phyloP scores from a whole-genome alignment of 2,329 filamentous ascomycete genomes.

The Colletotrichum chlorophyti region DNA sequence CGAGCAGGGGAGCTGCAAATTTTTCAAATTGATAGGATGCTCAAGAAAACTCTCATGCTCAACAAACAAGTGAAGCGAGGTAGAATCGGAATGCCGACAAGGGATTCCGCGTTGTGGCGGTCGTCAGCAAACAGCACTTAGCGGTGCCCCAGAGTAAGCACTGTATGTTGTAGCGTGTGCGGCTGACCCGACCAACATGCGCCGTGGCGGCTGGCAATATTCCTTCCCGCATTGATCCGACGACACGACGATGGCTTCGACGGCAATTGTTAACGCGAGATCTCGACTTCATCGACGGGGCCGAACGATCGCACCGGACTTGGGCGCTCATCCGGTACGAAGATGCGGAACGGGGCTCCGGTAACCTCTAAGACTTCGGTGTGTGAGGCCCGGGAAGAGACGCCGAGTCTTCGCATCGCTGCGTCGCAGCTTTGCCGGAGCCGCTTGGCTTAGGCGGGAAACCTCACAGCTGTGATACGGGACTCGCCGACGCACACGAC shows the following conservation, averaged over 20 bases:
- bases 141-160: slow-evolving; percentile 13
- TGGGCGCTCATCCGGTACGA: not conserved
- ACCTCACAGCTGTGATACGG: no score
- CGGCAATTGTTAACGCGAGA: not conserved
- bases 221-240: not conserved
- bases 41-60: no score
- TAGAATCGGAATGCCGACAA: not conserved
- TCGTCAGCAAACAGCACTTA: no score
- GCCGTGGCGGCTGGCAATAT: not conserved
- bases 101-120: not conserved
- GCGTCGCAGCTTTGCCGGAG: not conserved
- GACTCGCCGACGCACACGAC: not conserved
- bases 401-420: no score
- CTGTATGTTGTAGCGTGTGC: slow-evolving; percentile 7
- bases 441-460: not conserved
- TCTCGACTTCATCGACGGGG: no score
- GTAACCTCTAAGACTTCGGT: not conserved
- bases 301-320: no score
- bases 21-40: no score
- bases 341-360: not conserved
- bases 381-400: not conserved
- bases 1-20: no score
- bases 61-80: not conserved
- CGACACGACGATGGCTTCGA: not conserved
- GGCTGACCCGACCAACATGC: slow-evolving; percentile 5